phyloP scores from a whole-genome alignment of 306 rosid genomes.

The Citrullus colocynthis region DNA sequence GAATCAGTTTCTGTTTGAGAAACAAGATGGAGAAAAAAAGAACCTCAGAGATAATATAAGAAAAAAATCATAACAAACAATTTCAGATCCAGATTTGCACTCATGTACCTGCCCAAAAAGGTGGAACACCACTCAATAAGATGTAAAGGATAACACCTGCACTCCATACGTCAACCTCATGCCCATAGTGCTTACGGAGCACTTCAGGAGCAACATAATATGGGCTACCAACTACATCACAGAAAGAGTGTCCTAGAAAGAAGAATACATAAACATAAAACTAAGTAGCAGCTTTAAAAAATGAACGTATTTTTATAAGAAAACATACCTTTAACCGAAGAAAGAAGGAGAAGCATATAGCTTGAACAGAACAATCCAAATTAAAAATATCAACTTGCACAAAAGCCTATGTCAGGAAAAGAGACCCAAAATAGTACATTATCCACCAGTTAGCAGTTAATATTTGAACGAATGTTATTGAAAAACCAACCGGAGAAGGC shows the following conservation, averaged over 20 bases:
- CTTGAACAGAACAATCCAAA: conserved; percentile 2
- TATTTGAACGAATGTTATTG: neutral
- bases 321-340: conserved; percentile 1
- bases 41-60: neutral
- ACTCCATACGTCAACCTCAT: conserved; percentile 86
- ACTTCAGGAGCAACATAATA: conserved; percentile 89
- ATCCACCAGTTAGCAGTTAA: neutral
- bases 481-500: neutral
- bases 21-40: neutral
- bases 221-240: conserved; percentile 79
- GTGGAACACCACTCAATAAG: conserved; percentile 81
- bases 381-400: neutral
- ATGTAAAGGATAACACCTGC: conserved; percentile 90
- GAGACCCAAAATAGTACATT: neutral
- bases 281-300: neutral
- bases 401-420: neutral
- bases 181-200: conserved; percentile 66
- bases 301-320: neutral
- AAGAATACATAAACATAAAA: conserved; percentile 10
- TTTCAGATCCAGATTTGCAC: conserved; percentile 2
- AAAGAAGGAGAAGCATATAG: conserved; percentile 1
- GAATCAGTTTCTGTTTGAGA: conserved; percentile 57
- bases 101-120: conserved; percentile 82
- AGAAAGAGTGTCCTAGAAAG: conserved; percentile 50
- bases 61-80: neutral